Base-by-base conservation (phyloP, 225 moss, liverwort and hornwort species). In the Lunularia cruciata region DNA sequence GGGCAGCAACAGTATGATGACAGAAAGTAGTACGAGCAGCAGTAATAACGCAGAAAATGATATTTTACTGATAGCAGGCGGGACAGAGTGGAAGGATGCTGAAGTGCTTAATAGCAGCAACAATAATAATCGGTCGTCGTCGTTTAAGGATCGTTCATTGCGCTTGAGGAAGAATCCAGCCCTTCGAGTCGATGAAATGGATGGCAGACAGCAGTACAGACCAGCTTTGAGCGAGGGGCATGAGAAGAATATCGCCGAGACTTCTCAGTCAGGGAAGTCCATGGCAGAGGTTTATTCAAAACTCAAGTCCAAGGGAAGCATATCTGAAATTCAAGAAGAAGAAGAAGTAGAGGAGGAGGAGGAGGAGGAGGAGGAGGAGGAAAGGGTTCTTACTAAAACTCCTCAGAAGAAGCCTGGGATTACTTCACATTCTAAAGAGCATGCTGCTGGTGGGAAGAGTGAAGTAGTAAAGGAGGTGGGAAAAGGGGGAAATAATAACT, bases 151-250 rank as follows among this genome's bases (percentile, higher is more conserved):
- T 3, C 25, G 22, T 28, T 19, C 67, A 0, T n/a, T 67, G 35
- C 48, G 67, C 8, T 22, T 51, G 33, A 67, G 67, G 23, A 51
- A 20, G 13, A 51, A 5, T n/a, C 49, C 49, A 51, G 20, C n/a
- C 18, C 4, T 51, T 5, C n/a, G 64, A 38, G n/a, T 38, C 19
- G 38, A 47, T 18, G 36, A 72, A n/a, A n/a, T n/a, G 9, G 37
- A 36, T 26, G 46, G 47, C 22, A 53, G 43, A 14, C 48, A 46
- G 30, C 28, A 46, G 25, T 25, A 61, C 46, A 42, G 45, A 18
- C 31, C 34, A 68, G 4, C 60, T 56, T 51, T 43, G 84, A 79
- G 72, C 26, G 90, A 78, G 55, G 85, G 80, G 19, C 76, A 85
- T 25, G 87, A 85, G 76, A 83, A 78, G 47, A 70, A 76, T 59